Base-by-base conservation (phyloP, 345 rosid species). In the Eucalyptus curtisii region DNA sequence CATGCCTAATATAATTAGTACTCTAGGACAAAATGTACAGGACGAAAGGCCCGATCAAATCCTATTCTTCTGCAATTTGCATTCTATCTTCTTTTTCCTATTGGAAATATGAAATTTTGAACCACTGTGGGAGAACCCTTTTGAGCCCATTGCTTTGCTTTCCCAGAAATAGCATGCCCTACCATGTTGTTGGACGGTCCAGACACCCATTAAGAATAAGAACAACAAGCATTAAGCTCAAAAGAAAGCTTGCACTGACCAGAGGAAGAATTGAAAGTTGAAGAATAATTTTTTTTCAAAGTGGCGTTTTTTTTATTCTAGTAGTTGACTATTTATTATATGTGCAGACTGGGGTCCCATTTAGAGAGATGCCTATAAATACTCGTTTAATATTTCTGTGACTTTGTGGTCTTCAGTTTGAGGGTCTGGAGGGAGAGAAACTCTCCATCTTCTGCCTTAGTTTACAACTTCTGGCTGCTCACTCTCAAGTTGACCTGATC, bases 181-280 rank as follows among this genome's bases (percentile, higher is more conserved):
- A 89, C 47, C 90, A 89, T 86, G 87, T 66, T 57, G 52, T 59
- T 89, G 89, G 90, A 90, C 44, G 85, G 92, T 88, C 90, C 90
- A 88, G 52, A 17, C 48, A 37, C 71, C 85, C 84, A 49, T 10
- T 80, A 20, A 10, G 86, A 88, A 87, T 92, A 90, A 64, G 42
- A 68, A 30, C 71, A 57, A 89, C 66, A 10, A 86, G 82, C 45
- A 71, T 30, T 89, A 90, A 57, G 40, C 53, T 59, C 15, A 19
- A 45, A 68, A 61, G 22, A 37, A 25, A 50, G 61, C 87, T 49
- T n/a, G 87, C 59, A 31, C 82, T 37, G 45, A 71, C 44, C 25
- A 71, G 47, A 37, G 45, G 47, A 71, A 19, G 10, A 40, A 40
- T 19, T 71, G 47, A 71, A 71, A 71, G 27, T 71, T 5, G 45